Evolutionary conservation across 202 grass and related monocot species (phyloP).

Genomic region (Schoenoplectus tabernaemontani): DNA sequence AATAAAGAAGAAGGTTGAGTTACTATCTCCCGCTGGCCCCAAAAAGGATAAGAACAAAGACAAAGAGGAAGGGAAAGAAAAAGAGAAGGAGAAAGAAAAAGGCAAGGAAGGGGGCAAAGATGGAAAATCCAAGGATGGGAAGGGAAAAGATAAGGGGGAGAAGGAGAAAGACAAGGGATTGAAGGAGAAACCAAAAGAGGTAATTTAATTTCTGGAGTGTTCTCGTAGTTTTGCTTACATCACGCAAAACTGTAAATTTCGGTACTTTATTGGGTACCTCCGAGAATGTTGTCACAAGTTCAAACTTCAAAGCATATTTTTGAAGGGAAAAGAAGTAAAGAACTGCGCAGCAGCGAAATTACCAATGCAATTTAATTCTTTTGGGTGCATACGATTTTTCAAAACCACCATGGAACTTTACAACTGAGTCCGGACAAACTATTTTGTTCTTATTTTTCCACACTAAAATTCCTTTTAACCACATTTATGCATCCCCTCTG

Average conservation of each 20-base stretch:
- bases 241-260: background rate
- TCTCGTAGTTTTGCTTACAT: background rate
- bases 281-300: background rate
- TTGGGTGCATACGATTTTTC: background rate
- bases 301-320: background rate
- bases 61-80: constrained; percentile 17
- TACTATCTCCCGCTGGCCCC: constrained; percentile 41
- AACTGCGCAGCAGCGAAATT: background rate
- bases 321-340: background rate
- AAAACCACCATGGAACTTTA: background rate
- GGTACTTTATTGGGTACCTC: background rate
- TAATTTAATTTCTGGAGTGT: background rate
- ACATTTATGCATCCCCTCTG: background rate
- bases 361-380: background rate
- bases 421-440: background rate
- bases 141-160: constrained; percentile 28
- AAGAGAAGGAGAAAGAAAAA: constrained; percentile 39
- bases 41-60: constrained; percentile 28
- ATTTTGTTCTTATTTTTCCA: background rate
- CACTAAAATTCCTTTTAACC: background rate
- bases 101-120: constrained; percentile 3
- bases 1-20: constrained; percentile 51
- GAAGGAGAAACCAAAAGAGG: constrained; percentile 66
- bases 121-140: constrained; percentile 21
- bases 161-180: constrained; percentile 33